These are phyloP conservation scores for Phytophthora chlamydospora DNA, from an alignment of 352 stramenopile genomes.

Conservation along the genomic window DNA sequence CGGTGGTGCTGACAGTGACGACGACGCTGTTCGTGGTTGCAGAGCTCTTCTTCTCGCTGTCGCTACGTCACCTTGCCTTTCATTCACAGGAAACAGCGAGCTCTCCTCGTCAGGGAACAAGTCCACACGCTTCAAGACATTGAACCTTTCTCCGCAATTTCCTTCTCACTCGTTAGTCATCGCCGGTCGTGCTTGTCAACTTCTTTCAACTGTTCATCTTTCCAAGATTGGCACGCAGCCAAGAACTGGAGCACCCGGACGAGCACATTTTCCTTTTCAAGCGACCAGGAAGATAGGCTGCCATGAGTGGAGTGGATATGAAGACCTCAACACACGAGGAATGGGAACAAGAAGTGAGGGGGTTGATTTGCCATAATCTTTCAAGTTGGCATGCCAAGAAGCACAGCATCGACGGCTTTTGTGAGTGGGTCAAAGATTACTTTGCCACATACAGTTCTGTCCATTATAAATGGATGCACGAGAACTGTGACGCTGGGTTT, in stretches of 20 bases:
- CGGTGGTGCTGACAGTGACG: no score
- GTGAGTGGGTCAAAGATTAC: conserved; percentile 1
- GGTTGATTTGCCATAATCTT: background rate
- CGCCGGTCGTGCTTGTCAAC: no score
- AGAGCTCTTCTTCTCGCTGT: conserved; percentile 50
- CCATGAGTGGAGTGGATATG: no score
- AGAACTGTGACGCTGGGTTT: conserved; percentile 9
- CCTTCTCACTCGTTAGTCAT: no score
- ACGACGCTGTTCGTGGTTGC: no score
- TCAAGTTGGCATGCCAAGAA: background rate
- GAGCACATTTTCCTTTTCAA: no score
- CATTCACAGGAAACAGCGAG: conserved; percentile 8
- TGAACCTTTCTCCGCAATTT: background rate
- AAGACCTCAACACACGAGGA: no score
- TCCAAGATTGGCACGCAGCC: no score
- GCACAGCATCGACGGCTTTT: conserved; percentile 1
- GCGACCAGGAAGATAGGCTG: no score
- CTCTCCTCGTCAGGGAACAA: background rate
- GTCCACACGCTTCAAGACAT: background rate
- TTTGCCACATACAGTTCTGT: background rate
- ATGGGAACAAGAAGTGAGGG: background rate
- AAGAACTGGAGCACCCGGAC: no score
- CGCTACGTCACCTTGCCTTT: conserved; percentile 32
- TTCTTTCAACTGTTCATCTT: no score
- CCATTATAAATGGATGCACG: conserved; percentile 7